Evolutionary conservation across 495 filamentous ascomycete species (phyloP).

Genomic region (Neurospora sp.): DNA sequence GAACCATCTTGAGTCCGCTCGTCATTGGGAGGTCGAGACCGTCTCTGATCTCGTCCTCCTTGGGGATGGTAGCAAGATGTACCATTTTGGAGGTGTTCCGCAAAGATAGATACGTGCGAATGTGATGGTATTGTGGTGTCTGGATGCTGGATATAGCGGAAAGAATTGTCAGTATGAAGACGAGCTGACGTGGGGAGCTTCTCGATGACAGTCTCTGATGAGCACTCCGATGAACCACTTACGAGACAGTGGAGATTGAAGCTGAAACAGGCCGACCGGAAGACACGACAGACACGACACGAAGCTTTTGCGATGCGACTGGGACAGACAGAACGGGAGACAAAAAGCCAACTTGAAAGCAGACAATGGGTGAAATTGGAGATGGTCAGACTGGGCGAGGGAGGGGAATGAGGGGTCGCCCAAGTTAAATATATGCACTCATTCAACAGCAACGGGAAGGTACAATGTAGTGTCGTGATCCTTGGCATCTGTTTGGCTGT

Average conservation of each 20-base stretch:
- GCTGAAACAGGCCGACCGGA: not conserved
- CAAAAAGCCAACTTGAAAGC: not conserved
- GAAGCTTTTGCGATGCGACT: not conserved
- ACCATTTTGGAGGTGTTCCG: constrained; percentile 45
- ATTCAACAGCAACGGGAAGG: not conserved
- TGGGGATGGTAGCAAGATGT: constrained; percentile 49
- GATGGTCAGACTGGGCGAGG: not conserved
- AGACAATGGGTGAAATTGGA: not conserved
- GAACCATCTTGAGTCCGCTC: constrained; percentile 37
- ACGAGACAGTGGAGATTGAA: not conserved
- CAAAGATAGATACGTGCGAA: not conserved
- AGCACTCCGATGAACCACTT: not conserved
- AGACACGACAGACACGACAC: not conserved
- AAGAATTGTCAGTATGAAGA: not conserved
- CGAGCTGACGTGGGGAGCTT: constrained; percentile 7
- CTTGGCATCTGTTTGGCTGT: not conserved
- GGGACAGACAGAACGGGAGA: not conserved
- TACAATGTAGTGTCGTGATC: not conserved
- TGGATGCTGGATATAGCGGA: not conserved
- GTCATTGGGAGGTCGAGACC: constrained; percentile 14
- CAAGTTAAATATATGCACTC: not conserved
- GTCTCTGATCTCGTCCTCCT: constrained; percentile 34
- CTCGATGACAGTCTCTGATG: constrained; percentile 9
- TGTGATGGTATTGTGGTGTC: not conserved
- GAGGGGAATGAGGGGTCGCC: not conserved